Conservation (phyloP, 164 flowering plant genomes). For the Umbellularia californica region DNA sequence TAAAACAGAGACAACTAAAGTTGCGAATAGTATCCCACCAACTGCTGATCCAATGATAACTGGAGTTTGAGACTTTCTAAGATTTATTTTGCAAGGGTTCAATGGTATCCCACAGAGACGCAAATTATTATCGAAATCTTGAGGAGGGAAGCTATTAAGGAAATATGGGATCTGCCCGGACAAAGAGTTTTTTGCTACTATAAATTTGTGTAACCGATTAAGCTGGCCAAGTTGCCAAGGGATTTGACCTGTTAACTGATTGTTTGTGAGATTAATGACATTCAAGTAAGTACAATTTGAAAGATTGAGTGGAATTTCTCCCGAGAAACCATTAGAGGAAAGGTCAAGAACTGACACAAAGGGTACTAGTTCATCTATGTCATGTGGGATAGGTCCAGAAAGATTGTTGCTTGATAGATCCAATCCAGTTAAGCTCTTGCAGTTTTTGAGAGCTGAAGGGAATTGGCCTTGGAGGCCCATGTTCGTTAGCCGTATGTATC, state of each 20-base stretch:
- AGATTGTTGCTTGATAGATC: slow-evolving; percentile 63
- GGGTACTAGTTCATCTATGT: slow-evolving; percentile 26
- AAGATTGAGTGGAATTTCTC: slow-evolving; percentile 43
- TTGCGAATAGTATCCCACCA: slow-evolving; percentile 40
- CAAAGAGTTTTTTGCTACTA: slow-evolving; percentile 49
- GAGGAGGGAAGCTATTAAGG: neutral
- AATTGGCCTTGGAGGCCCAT: slow-evolving; percentile 66
- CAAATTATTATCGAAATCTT: slow-evolving; percentile 4
- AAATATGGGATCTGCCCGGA: slow-evolving; percentile 53
- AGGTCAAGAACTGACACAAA: slow-evolving; percentile 55
- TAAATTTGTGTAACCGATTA: slow-evolving; percentile 42
- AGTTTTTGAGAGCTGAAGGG: slow-evolving; percentile 51
- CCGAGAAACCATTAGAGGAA: slow-evolving; percentile 59
- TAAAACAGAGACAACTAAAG: slow-evolving; percentile 32
- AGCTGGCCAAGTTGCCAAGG: slow-evolving; percentile 48
- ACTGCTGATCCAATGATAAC: slow-evolving; percentile 47
- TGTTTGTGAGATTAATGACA: slow-evolving; percentile 43
- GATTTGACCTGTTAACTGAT: slow-evolving; percentile 49
- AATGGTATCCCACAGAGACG: slow-evolving; percentile 12
- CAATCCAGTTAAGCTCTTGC: slow-evolving; percentile 57
- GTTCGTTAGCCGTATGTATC: slow-evolving; percentile 44
- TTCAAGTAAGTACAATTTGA: slow-evolving; percentile 49
- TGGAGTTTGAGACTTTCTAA: slow-evolving; percentile 20
- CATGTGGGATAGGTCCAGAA: slow-evolving; percentile 46
- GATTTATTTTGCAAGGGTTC: slow-evolving; percentile 22